Evolutionary conservation across 1,284 basidiomycete species (phyloP).

Genomic region (Fomitopsis palustris): DNA sequence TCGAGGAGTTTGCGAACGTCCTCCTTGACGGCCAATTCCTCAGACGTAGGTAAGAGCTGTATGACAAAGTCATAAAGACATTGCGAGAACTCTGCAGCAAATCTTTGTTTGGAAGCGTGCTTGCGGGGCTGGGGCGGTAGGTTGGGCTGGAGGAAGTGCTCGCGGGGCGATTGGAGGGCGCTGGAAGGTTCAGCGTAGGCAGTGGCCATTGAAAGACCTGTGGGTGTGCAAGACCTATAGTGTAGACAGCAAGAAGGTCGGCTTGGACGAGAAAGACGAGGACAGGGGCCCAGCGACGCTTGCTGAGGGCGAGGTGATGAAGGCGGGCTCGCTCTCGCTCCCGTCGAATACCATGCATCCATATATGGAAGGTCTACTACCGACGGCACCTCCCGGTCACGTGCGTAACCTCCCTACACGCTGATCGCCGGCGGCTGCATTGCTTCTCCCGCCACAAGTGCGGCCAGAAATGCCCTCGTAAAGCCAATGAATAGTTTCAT

Average conservation of each 20-base stretch:
- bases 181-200: conserved; percentile 18
- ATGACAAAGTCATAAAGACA: conserved; percentile 84
- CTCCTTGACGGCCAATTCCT: conserved; percentile 93
- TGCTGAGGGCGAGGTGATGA: conserved; percentile 2
- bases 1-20: conserved; percentile 94
- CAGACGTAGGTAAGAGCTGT: conserved; percentile 82
- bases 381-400: not conserved
- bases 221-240: not conserved
- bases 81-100: conserved; percentile 64
- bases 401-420: not conserved
- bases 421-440: not conserved
- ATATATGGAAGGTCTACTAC: not conserved
- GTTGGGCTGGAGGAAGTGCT: conserved; percentile 23
- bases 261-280: not conserved
- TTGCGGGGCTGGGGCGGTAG: conserved; percentile 30
- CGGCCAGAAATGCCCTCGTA: not conserved
- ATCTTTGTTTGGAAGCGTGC: conserved; percentile 50
- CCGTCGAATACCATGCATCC: not conserved
- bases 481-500: too few species aligned
- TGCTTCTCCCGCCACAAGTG: not conserved
- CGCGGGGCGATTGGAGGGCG: conserved; percentile 16
- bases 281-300: not conserved
- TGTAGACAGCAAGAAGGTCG: not conserved
- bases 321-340: not conserved
- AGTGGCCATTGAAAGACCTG: conserved; percentile 18